Evolutionary conservation across 2,329 filamentous ascomycete species (phyloP), one percentile per base, ranked within the genome.

Genomic region (Diaporthe sp.): DNA sequence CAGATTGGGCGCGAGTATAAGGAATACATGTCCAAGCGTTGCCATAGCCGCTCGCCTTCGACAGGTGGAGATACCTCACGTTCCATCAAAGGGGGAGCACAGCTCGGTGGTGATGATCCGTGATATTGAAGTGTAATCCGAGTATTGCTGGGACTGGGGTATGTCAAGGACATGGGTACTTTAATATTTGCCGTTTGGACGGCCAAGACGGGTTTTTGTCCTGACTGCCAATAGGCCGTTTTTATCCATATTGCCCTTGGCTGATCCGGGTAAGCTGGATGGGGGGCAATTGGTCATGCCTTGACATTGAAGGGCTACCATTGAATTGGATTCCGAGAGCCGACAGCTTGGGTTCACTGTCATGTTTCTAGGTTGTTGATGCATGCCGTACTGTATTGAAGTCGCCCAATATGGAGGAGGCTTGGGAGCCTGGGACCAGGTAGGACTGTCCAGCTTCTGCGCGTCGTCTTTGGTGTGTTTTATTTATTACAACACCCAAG

Each of bases 171-270:
- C 65, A 68, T 25, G 65, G 65, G 65, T 53, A 7, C 63, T 68
- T 68, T 20, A 51, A 47, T 20, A 68, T 68, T 53, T 68, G 63
- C 63, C 63, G 63, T 39, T 22, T 39, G 22, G 47, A 34, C 5
- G 12, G 63, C 63, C 63, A 68, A 68, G 63, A 68, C 63, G 63
- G 63, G 63, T 68, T 37, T 68, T n/a, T 53, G 31, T 39, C 25
- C 31, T 53, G 28, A 68, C 63, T 68, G 39, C 63, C 63, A 67
- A 51, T 67, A 49, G 63, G 65, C 34, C 47, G 22, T 68, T 68
- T 68, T 68, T 68, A 68, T 68, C 65, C 65, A 68, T 53, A 68
- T 68, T 68, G 47, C 13, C 28, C 17, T 51, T 49, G 42, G 28
- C 22, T 34, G 63, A 68, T 37, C 63, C 63, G 44, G 63, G 44